phyloP scores from a whole-genome alignment of 106 monocot species.

The Triglochin maritima region DNA sequence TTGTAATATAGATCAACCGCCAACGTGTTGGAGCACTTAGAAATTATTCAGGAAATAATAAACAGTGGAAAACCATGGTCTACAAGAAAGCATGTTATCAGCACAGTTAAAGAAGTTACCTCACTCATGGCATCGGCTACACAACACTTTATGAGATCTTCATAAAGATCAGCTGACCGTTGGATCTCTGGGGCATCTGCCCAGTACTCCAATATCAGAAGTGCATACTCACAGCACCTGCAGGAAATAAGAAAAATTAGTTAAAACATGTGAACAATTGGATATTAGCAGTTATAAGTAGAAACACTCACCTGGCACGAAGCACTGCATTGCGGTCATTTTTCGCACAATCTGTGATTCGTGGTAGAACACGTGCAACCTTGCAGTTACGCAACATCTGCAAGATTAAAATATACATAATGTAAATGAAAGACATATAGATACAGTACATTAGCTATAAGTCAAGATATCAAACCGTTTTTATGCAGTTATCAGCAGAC shows the following conservation, averaged over 20 bases:
- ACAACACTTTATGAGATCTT: slow-evolving; percentile 94
- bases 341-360: slow-evolving; percentile 80
- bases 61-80: too few species aligned
- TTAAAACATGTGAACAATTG: neutral
- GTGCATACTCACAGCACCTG: slow-evolving; percentile 99
- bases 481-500: slow-evolving; percentile 97
- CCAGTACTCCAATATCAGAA: slow-evolving; percentile 93
- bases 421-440: neutral
- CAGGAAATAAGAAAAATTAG: slow-evolving; percentile 1
- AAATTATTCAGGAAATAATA: too few species aligned
- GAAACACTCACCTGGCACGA: slow-evolving; percentile 68
- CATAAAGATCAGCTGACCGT: slow-evolving; percentile 84
- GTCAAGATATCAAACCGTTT: slow-evolving; percentile 49
- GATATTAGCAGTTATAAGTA: too few species aligned
- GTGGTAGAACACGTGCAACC: slow-evolving; percentile 81
- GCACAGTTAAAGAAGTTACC: slow-evolving; percentile 21
- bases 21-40: too few species aligned
- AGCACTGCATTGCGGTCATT: slow-evolving; percentile 88
- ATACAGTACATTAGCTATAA: neutral
- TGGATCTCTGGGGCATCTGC: slow-evolving; percentile 99
- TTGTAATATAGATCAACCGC: too few species aligned
- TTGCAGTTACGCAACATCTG: slow-evolving; percentile 99
- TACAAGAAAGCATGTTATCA: too few species aligned
- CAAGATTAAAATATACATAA: slow-evolving; percentile 4
- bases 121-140: slow-evolving; percentile 99